Conservation (phyloP, 1,284 basidiomycete species). For the Agroathelia rolfsii region DNA sequence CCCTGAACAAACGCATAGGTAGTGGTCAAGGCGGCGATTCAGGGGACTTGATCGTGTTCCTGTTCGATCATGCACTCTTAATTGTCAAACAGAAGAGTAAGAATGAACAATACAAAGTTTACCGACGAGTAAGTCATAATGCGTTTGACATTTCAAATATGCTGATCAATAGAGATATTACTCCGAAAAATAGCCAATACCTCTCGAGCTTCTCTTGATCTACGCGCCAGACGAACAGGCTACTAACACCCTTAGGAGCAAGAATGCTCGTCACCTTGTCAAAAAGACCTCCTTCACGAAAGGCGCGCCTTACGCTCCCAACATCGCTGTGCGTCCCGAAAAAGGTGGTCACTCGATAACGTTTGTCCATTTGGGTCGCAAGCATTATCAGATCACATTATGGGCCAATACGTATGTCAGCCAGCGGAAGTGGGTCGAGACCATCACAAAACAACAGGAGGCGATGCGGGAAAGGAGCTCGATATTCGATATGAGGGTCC, state of each 20-base stretch:
- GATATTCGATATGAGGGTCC: constrained; percentile 79
- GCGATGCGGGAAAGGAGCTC: constrained; percentile 74
- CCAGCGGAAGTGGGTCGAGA: constrained; percentile 92
- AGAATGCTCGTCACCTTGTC: constrained; percentile 22
- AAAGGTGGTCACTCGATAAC: constrained; percentile 91
- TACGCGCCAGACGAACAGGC: constrained; percentile 67
- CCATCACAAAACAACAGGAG: constrained; percentile 86
- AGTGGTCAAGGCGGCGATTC: constrained; percentile 62
- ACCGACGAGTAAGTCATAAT: constrained; percentile 64
- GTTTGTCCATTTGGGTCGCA: constrained; percentile 88
- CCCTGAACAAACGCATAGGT: constrained; percentile 83
- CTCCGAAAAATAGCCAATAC: constrained; percentile 65
- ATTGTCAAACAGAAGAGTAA: constrained; percentile 95
- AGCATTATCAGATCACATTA: constrained; percentile 87
- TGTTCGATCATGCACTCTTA: constrained; percentile 95
- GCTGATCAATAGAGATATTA: constrained; percentile 8
- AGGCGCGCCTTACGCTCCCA: constrained; percentile 33
- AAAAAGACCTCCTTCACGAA: constrained; percentile 51
- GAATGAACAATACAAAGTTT: constrained; percentile 89
- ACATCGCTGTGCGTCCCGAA: constrained; percentile 30
- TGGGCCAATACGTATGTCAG: constrained; percentile 85
- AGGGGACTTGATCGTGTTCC: constrained; percentile 86
- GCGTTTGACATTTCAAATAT: constrained; percentile 2
- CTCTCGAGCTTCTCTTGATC: constrained; percentile 86
- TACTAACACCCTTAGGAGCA: constrained; percentile 20